Evolutionary conservation across 2,329 filamentous ascomycete genomes (phyloP), one percentile per base, ranked within the genome.

Genomic region (Ophiocordyceps polyrhachis-furcata): DNA sequence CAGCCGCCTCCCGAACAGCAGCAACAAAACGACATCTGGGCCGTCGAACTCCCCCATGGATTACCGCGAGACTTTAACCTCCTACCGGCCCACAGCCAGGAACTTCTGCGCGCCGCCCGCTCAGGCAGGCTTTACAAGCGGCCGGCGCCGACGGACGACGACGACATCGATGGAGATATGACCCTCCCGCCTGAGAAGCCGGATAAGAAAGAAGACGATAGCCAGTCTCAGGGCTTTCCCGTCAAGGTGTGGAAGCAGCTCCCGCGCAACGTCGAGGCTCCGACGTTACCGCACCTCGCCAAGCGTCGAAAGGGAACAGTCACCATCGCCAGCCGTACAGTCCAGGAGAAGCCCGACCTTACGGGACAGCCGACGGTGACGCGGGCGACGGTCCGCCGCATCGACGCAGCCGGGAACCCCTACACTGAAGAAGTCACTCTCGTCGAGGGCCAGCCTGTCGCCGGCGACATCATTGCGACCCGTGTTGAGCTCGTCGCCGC

Each of bases 11-110:
- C 76, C 49, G 81, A 88, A 53, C 76, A 71, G 25, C 68, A 65
- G 29, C 69, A 77, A 49, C 71, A 71, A 51, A 76, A 78, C 54
- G 75, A 82, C 57, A 68, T 75, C 44, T 89, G 82, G 74, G 79
- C 78, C n/a, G 57, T 69, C 42, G 88, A 94, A 56, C 71, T 86
- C 17, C 79, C 84, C 3, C 69, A 74, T 50, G 76, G 75, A 41
- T 89, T 95, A 84, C 89, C 89, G 37, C 83, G 83, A 54, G 89
- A 94, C 58, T 83, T 77, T 28, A 74, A 82, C 47, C 69, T 93
- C 29, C 68, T 95, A 11, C 74, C 83, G 0, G 73, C 80, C 1
- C 82, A 87, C 58, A 89, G 81, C 44, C 83, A 91, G 55, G 83
- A 88, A 50, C 71, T 95, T 5, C 69, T 95, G 14, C 79, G 83